These are phyloP conservation scores for Mycena polygramma DNA, from an alignment of 768 basidiomycete genomes.

Conservation along the genomic window DNA sequence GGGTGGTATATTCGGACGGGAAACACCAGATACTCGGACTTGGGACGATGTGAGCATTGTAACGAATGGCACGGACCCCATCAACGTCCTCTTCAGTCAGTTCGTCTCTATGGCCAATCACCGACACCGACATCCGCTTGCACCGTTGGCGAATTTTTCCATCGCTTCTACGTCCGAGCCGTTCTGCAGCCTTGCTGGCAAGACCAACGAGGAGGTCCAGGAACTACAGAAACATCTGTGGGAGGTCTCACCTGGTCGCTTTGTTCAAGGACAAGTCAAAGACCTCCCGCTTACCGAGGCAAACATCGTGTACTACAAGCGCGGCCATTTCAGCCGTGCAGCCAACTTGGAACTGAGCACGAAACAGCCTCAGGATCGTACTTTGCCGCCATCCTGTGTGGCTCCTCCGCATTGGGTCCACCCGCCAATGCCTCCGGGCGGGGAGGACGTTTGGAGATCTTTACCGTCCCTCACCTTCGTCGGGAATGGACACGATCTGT, in stretches of 20 bases:
- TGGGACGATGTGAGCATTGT: constrained; percentile 21
- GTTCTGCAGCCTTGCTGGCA: constrained; percentile 11
- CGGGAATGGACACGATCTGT: constrained; percentile 25
- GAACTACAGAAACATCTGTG: not conserved
- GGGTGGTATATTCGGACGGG: not conserved
- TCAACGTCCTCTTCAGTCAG: constrained; percentile 10
- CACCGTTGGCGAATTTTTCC: constrained; percentile 7
- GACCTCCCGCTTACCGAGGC: constrained; percentile 15
- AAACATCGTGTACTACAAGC: constrained; percentile 16
- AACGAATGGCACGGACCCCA: constrained; percentile 1
- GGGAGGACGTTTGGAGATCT: constrained; percentile 22
- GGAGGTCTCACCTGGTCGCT: constrained; percentile 15
- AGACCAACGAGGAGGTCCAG: not conserved
- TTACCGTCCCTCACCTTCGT: constrained; percentile 25
- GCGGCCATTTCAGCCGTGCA: constrained; percentile 1
- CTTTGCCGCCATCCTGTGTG: constrained; percentile 21
- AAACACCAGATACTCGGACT: constrained; percentile 5
- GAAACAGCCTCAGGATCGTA: constrained; percentile 25
- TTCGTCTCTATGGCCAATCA: constrained; percentile 15
- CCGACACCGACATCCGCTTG: constrained; percentile 23
- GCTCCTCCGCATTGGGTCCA: constrained; percentile 26
- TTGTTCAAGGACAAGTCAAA: constrained; percentile 21
- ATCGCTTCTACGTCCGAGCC: constrained; percentile 15
- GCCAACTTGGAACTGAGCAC: not conserved
- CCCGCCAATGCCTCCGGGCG: constrained; percentile 18